Percentiles rank a stretch among this genome's conserved stretches.
phyloP scores from a whole-genome alignment of 2,329 filamentous ascomycete species.

The Neonectria magnoliae region DNA sequence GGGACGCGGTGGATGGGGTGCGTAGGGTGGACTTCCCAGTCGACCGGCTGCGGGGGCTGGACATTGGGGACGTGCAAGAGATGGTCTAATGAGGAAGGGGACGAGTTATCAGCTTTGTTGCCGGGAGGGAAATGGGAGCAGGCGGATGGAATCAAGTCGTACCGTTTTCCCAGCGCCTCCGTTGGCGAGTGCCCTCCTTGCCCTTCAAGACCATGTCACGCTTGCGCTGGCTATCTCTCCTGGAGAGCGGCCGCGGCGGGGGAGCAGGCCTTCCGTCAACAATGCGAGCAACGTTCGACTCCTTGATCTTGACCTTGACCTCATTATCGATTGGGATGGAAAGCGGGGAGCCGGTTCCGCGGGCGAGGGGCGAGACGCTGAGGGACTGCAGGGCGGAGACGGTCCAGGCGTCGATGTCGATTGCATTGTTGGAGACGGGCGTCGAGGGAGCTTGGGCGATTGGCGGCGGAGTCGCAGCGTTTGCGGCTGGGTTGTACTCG shows the following conservation, averaged over 20 bases:
- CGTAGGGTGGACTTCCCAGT: slow-evolving; percentile 86
- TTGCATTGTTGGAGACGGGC: slow-evolving; percentile 41
- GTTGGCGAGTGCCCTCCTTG: slow-evolving; percentile 87
- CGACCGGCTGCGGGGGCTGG: slow-evolving; percentile 80
- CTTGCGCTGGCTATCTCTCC: slow-evolving; percentile 64
- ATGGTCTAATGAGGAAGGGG: slow-evolving; percentile 67
- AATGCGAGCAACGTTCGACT: slow-evolving; percentile 27
- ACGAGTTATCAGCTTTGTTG: slow-evolving; percentile 25
- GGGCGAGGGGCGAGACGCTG: slow-evolving; percentile 64
- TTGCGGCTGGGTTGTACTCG: slow-evolving; percentile 46
- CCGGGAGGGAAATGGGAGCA: background rate
- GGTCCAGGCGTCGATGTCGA: slow-evolving; percentile 76
- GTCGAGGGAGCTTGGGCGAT: slow-evolving; percentile 35
- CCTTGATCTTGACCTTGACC: slow-evolving; percentile 30
- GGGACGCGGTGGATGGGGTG: slow-evolving; percentile 82
- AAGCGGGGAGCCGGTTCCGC: slow-evolving; percentile 71
- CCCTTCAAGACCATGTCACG: slow-evolving; percentile 86
- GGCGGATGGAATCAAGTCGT: slow-evolving; percentile 35
- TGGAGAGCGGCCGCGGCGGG: slow-evolving; percentile 57
- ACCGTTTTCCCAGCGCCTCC: slow-evolving; percentile 97
- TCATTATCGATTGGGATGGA: slow-evolving; percentile 79
- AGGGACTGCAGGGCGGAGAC: slow-evolving; percentile 65
- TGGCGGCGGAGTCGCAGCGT: slow-evolving; percentile 33
- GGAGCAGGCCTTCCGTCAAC: slow-evolving; percentile 44
- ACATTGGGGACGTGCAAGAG: slow-evolving; percentile 87